Percentiles rank a stretch among this genome's conserved stretches.
These are phyloP conservation scores for Solanum pennellii DNA, from an alignment of 257 asterid species.

Conservation along the genomic window DNA sequence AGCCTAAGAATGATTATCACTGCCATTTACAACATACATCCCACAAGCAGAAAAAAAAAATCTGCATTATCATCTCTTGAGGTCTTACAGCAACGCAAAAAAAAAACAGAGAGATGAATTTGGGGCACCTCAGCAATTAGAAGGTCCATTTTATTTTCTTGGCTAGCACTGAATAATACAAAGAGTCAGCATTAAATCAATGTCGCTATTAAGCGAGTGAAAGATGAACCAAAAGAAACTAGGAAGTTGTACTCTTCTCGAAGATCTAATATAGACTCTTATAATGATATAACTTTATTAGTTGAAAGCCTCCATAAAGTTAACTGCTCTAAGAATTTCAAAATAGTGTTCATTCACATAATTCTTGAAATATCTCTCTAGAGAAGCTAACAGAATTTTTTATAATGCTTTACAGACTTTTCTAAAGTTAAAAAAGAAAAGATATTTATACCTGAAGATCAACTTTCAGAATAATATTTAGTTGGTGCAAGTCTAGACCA, in stretches of 20 bases:
- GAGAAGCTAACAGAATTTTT: not conserved
- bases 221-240: not conserved
- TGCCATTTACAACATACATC: not conserved
- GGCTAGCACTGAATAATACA: not conserved
- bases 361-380: not conserved
- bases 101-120: not conserved
- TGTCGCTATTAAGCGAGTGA: not conserved
- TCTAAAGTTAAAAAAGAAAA: not conserved
- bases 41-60: not conserved
- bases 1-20: not conserved
- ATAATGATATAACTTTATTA: not conserved
- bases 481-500: conserved; percentile 90
- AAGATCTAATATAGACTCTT: not conserved
- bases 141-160: not conserved
- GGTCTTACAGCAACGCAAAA: not conserved
- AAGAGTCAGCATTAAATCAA: not conserved
- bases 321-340: not conserved
- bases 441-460: conserved; percentile 74
- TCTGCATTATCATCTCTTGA: not conserved
- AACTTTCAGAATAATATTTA: conserved; percentile 84
- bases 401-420: not conserved
- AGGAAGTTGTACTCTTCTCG: not conserved
- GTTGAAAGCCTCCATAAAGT: not conserved
- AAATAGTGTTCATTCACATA: not conserved
- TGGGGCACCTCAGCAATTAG: not conserved